A percentile compares a stretch with the other conserved stretches of the same genome.
phyloP scores from a whole-genome alignment of 2,329 filamentous ascomycete species.

The Alternaria tenuissima region DNA sequence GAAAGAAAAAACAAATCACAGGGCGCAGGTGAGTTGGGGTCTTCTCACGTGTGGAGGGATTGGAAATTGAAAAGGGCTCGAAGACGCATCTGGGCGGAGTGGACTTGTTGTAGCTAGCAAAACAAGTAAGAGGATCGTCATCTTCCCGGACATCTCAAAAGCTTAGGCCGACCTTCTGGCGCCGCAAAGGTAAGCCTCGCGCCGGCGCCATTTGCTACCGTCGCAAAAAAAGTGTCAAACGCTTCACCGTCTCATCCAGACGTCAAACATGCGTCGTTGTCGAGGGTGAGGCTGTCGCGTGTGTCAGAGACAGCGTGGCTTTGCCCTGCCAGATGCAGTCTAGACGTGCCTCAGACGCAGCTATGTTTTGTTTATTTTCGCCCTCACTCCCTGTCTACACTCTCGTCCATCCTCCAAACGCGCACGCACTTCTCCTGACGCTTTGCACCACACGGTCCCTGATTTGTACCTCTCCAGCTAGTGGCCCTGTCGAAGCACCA shows the following conservation, averaged over 20 bases:
- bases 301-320: neutral
- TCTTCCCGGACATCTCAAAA: constrained; percentile 9
- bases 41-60: neutral
- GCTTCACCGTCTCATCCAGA: constrained; percentile 1
- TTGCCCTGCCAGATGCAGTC: neutral
- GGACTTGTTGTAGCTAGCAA: constrained; percentile 14
- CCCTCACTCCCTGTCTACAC: neutral
- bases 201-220: constrained; percentile 6
- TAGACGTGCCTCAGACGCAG: neutral
- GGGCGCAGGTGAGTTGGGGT: neutral
- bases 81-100: constrained; percentile 10
- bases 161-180: constrained; percentile 16
- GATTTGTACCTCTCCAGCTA: constrained; percentile 5
- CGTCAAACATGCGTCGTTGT: neutral
- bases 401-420: neutral
- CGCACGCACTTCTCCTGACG: constrained; percentile 1
- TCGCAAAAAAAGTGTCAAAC: constrained; percentile 10
- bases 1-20: neutral
- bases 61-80: neutral
- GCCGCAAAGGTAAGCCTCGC: constrained; percentile 7
- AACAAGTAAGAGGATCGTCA: constrained; percentile 22
- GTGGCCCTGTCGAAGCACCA: neutral
- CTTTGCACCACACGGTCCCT: constrained; percentile 2
- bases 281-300: neutral
- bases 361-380: neutral